Evolutionary conservation across 352 stramenopile genomes (phyloP).

Genomic region (Pythium rhizo-oryzae): DNA sequence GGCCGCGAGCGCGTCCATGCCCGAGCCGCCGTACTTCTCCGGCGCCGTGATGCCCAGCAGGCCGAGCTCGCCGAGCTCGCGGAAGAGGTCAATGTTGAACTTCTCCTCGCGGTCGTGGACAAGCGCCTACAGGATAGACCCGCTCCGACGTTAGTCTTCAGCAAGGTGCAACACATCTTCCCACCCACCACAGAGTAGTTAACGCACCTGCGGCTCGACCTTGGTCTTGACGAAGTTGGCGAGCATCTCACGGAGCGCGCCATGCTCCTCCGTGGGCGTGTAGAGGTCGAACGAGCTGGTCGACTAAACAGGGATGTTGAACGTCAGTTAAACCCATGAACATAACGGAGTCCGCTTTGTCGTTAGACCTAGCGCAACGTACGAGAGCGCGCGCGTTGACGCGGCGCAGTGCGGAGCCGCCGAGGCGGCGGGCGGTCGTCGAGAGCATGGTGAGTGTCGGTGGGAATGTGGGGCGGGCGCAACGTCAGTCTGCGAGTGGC

Average conservation of each 20-base stretch:
- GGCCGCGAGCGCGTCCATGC: conserved; percentile 95
- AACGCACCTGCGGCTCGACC: conserved; percentile 95
- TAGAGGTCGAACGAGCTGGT: conserved; percentile 75
- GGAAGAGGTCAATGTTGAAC: conserved; percentile 97
- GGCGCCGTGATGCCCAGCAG: conserved; percentile 96
- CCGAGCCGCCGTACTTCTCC: conserved; percentile 96
- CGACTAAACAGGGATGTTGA: conserved; percentile 15
- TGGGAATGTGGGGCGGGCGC: background rate
- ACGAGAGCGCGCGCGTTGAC: conserved; percentile 26
- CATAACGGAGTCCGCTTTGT: no score
- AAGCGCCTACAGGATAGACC: conserved; percentile 61
- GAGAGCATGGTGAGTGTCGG: conserved; percentile 22
- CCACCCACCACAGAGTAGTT: no score
- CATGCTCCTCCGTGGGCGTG: conserved; percentile 89
- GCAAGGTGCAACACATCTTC: no score
- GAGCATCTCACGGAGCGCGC: conserved; percentile 93
- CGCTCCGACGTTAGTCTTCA: no score
- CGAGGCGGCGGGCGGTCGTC: conserved; percentile 22
- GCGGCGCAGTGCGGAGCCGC: conserved; percentile 14
- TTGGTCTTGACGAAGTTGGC: conserved; percentile 94
- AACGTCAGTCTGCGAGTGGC: conserved; percentile 22
- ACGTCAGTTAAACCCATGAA: conserved; percentile 11
- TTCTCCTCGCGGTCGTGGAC: conserved; percentile 96
- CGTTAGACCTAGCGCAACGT: no score
- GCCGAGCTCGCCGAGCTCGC: conserved; percentile 95